phyloP scores from a whole-genome alignment of 257 asterid species.

The Nicotiana noctiflora region DNA sequence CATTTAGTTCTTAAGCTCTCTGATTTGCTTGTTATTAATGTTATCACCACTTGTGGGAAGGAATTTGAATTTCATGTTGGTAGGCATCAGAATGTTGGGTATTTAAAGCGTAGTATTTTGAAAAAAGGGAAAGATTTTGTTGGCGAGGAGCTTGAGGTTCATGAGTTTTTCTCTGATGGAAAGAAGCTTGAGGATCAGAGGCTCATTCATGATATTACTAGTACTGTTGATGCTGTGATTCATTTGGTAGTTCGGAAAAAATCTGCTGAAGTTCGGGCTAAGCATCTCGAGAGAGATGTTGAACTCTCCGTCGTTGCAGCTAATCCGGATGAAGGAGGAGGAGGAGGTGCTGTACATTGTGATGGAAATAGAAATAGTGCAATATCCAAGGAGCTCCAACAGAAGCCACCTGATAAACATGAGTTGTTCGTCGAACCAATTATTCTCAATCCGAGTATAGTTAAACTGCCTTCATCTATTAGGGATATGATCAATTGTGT shows the following conservation, averaged over 20 bases:
- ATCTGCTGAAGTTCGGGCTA: conserved; percentile 42
- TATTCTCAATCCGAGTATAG: conserved; percentile 19
- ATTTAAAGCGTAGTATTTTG: conserved; percentile 50
- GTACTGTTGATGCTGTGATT: conserved; percentile 35
- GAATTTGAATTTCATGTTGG: conserved; percentile 50
- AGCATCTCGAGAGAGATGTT: conserved; percentile 38
- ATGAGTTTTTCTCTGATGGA: conserved; percentile 45
- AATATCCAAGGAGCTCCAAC: neutral
- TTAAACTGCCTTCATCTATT: conserved; percentile 31
- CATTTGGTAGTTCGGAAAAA: conserved; percentile 48
- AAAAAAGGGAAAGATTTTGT: conserved; percentile 35
- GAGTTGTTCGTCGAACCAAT: conserved; percentile 39
- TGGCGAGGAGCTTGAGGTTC: conserved; percentile 27
- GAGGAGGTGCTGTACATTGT: neutral
- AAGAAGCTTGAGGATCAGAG: conserved; percentile 55
- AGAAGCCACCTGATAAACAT: conserved; percentile 8
- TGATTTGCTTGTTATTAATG: conserved; percentile 43
- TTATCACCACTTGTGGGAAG: conserved; percentile 45
- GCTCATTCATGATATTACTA: conserved; percentile 34
- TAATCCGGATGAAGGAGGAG: conserved; percentile 1
- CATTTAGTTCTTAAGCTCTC: conserved; percentile 55
- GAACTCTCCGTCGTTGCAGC: conserved; percentile 52
- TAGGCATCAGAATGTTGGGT: conserved; percentile 59
- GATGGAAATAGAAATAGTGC: neutral
- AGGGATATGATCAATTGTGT: conserved; percentile 36